Base-by-base conservation (phyloP, 2,329 filamentous ascomycete species). In the Plenodomus tracheiphilus region DNA sequence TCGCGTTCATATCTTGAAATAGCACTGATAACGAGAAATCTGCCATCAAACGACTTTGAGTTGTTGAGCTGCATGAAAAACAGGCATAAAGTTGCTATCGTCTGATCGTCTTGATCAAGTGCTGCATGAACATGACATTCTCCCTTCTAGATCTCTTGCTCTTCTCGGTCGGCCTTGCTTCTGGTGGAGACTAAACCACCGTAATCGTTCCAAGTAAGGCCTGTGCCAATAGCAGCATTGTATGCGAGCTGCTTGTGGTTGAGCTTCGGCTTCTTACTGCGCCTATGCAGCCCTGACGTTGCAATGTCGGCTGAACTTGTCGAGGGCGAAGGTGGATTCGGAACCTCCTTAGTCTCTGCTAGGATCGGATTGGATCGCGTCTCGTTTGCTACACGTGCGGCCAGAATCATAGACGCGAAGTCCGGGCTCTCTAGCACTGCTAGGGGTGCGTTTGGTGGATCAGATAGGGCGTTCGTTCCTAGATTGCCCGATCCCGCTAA, bases 141-240 rank as follows among this genome's bases (percentile, higher is more conserved):
- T 52, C 39, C 42, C 46, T 46, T 28, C 47, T 28, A 64, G 11
- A 66, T 44, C 38, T 57, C 59, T n/a, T 47, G 42, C 42, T 66
- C 63, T n/a, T 64, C 51, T 18, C 46, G 44, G 13, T 48, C 54
- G 9, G 30, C 32, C 17, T 47, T 46, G n/a, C 48, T 56, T 45
- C 51, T 47, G 1, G 67, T 60, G 16, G 76, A 79, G 22, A 77
- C 64, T 21, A 80, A 60, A 3, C 74, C 75, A 8, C 74, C 71
- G 41, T 71, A 77, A 10, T 70, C 76, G 9, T 71, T 71, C 54
- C 70, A 73, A 9, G 63, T 68, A 16, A 81, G 19, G 71, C 75
- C 44, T 60, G 54, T 56, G 6, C 65, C 62, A 15, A 66, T 54
- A 1, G 66, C 66, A 42, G 66, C 66, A 15, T 68, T 46, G 41